These are phyloP conservation scores for Coniophora puteana DNA, from an alignment of 1,284 basidiomycete species.

Conservation along the genomic window DNA sequence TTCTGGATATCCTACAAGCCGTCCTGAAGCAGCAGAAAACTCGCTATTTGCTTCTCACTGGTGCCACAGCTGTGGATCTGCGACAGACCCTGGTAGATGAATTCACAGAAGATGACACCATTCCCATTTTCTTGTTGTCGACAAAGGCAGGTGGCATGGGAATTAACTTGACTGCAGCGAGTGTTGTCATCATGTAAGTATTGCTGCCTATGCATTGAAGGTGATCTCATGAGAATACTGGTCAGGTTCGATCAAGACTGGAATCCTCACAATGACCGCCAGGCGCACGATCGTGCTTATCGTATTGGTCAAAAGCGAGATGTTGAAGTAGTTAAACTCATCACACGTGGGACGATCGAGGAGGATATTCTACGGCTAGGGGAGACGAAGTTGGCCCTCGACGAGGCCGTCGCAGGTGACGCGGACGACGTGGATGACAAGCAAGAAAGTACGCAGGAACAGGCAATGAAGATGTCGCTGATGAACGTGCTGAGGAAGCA, in stretches of 20 bases:
- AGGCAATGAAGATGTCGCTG: slow-evolving; percentile 76
- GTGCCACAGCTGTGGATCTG: slow-evolving; percentile 91
- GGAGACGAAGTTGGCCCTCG: slow-evolving; percentile 85
- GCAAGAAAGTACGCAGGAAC: slow-evolving; percentile 64
- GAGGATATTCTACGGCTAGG: slow-evolving; percentile 94
- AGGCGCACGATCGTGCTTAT: slow-evolving; percentile 97
- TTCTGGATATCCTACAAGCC: slow-evolving; percentile 90
- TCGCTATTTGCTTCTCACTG: slow-evolving; percentile 88
- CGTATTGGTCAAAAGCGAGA: slow-evolving; percentile 95
- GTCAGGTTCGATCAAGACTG: slow-evolving; percentile 95
- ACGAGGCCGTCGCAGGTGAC: slow-evolving; percentile 88
- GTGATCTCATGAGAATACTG: slow-evolving; percentile 5
- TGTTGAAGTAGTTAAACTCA: slow-evolving; percentile 92
- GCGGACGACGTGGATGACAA: slow-evolving; percentile 53
- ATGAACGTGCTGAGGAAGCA: slow-evolving; percentile 80
- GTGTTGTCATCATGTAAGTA: slow-evolving; percentile 83
- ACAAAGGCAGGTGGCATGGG: slow-evolving; percentile 95
- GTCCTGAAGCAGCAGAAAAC: slow-evolving; percentile 77
- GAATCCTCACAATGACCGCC: slow-evolving; percentile 90
- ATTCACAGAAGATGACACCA: slow-evolving; percentile 92
- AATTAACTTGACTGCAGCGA: slow-evolving; percentile 90
- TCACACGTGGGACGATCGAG: slow-evolving; percentile 91
- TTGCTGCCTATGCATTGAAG: not conserved
- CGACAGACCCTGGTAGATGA: slow-evolving; percentile 94
- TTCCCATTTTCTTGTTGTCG: slow-evolving; percentile 90